These are phyloP conservation scores for Vanrija pseudolonga DNA, from an alignment of 1,284 basidiomycete species.

Conservation along the genomic window DNA sequence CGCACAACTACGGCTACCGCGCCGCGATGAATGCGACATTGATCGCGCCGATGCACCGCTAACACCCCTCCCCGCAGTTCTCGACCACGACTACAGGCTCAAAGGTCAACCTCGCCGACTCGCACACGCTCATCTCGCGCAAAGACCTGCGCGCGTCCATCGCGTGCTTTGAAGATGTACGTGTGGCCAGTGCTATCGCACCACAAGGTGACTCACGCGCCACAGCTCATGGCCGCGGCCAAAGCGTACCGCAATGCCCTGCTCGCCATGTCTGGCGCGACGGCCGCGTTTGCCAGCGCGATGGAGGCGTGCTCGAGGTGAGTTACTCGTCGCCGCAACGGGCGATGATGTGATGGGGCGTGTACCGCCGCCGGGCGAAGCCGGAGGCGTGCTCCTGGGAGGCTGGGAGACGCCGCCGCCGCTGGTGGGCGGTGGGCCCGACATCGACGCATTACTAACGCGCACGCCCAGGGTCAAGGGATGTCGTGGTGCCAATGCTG, in stretches of 20 bases:
- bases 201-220: background rate
- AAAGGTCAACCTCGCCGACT: constrained; percentile 39
- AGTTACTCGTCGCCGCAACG: constrained; percentile 37
- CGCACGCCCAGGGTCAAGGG: constrained; percentile 38
- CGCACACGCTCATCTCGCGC: constrained; percentile 43
- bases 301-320: constrained; percentile 77
- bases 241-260: constrained; percentile 80
- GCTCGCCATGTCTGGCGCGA: constrained; percentile 75
- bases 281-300: constrained; percentile 79
- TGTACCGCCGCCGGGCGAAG: background rate
- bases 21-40: background rate
- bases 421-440: background rate
- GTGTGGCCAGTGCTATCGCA: constrained; percentile 1
- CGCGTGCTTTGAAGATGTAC: constrained; percentile 46
- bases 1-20: background rate
- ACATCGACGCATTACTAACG: background rate
- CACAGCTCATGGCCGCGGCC: constrained; percentile 69
- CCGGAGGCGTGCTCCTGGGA: background rate
- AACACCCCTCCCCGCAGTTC: constrained; percentile 27
- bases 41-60: background rate
- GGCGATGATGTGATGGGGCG: background rate
- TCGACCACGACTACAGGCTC: constrained; percentile 48
- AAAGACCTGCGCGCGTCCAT: constrained; percentile 47
- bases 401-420: background rate
- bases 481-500: constrained; percentile 40